These are phyloP conservation scores for Cyberlindnera samutprakarnensis DNA, from an alignment of 805 yeast genomes.

Conservation along the genomic window DNA sequence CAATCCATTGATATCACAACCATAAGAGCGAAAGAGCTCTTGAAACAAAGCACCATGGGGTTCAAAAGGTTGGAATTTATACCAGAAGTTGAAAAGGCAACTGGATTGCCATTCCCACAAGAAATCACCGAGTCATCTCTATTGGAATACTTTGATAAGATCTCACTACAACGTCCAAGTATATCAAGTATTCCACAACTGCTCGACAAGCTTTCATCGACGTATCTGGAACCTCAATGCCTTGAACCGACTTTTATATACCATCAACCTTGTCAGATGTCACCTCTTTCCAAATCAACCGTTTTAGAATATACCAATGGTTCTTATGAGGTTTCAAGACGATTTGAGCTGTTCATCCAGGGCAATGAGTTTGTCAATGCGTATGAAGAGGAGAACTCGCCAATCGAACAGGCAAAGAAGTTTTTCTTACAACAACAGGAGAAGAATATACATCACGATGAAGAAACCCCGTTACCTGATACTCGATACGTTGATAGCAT, in stretches of 20 bases:
- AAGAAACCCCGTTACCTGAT: constrained; percentile 67
- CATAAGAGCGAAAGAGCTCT: constrained; percentile 4
- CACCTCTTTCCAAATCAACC: constrained; percentile 80
- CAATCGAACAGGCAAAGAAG: constrained; percentile 58
- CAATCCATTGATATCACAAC: constrained; percentile 4
- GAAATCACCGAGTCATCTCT: constrained; percentile 34
- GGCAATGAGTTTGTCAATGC: constrained; percentile 86
- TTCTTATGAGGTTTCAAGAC: constrained; percentile 39
- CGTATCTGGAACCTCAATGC: constrained; percentile 61
- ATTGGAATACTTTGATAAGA: constrained; percentile 28
- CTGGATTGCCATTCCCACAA: constrained; percentile 44
- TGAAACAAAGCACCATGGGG: constrained; percentile 1
- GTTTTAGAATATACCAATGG: constrained; percentile 23
- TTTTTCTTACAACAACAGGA: constrained; percentile 50
- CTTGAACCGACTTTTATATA: constrained; percentile 60
- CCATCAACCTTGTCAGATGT: constrained; percentile 77
- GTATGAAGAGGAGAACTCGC: constrained; percentile 93
- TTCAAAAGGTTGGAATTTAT: constrained; percentile 56
- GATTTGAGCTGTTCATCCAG: constrained; percentile 80
- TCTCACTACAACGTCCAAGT: constrained; percentile 24
- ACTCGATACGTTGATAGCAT: constrained; percentile 60
- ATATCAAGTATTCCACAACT: constrained; percentile 48
- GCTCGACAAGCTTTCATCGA: constrained; percentile 55
- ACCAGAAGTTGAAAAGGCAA: constrained; percentile 46
- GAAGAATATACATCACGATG: constrained; percentile 42